phyloP scores from a whole-genome alignment of 371 early-diverging fungal genomes.

The Lichtheimia hyalospora region DNA sequence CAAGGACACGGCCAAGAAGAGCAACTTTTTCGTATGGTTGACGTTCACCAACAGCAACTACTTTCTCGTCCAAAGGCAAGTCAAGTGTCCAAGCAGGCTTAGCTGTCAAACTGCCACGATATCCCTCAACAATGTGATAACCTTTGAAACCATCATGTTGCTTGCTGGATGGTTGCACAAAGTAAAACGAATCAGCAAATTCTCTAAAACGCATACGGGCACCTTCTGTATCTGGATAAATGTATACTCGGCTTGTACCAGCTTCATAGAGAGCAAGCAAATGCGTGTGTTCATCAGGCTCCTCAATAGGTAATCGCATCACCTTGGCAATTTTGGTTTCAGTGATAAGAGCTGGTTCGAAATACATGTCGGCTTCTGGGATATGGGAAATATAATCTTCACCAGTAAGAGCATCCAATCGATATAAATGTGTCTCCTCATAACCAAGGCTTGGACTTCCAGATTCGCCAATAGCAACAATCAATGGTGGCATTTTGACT shows the following conservation, averaged over 20 bases:
- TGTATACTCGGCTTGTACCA: conserved; percentile 53
- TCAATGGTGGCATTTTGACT: conserved; percentile 75
- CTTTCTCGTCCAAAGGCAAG: conserved; percentile 59
- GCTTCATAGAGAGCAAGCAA: conserved; percentile 64
- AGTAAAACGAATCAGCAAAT: conserved; percentile 54
- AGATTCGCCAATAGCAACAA: conserved; percentile 60
- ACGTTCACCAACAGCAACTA: conserved; percentile 47
- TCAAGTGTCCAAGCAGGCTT: conserved; percentile 59
- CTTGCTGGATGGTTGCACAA: conserved; percentile 46
- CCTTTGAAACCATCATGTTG: conserved; percentile 42
- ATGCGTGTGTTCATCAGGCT: conserved; percentile 66
- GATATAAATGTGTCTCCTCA: conserved; percentile 47
- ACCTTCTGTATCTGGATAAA: conserved; percentile 59
- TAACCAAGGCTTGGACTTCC: conserved; percentile 40
- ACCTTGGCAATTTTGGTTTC: conserved; percentile 51
- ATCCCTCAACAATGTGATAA: conserved; percentile 51
- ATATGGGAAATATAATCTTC: conserved; percentile 46
- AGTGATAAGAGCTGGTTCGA: conserved; percentile 54
- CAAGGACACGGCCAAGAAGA: conserved; percentile 88
- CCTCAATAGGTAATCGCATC: conserved; percentile 65
- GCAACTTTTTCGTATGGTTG: conserved; percentile 65
- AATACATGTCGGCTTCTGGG: conserved; percentile 34
- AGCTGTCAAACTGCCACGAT: conserved; percentile 52
- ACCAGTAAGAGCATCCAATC: conserved; percentile 77
- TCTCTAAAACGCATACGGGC: conserved; percentile 51